Conservation (phyloP, 371 early-diverging fungal species). For the Mortierella sp. region DNA sequence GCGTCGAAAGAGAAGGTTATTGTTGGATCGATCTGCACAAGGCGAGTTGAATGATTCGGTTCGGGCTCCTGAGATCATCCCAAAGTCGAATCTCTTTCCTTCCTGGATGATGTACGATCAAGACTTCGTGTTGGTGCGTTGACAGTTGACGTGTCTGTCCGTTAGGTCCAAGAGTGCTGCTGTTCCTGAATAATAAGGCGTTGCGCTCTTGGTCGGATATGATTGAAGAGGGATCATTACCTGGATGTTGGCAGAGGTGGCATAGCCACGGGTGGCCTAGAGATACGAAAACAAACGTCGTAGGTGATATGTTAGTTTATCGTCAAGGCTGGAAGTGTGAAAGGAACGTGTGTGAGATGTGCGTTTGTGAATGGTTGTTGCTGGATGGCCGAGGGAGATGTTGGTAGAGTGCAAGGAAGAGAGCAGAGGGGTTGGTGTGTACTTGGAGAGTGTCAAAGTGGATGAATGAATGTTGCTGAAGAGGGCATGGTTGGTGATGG, state of each 20-base stretch:
- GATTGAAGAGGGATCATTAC: slow-evolving; percentile 50
- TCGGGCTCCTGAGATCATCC: neutral
- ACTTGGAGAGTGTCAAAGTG: neutral
- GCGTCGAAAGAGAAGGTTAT: neutral
- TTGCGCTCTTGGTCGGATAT: neutral
- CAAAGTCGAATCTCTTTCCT: neutral
- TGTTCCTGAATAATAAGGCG: slow-evolving; percentile 3
- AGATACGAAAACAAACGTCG: neutral
- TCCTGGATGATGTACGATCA: neutral
- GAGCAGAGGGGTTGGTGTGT: neutral
- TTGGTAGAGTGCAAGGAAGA: neutral
- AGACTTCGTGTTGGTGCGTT: neutral
- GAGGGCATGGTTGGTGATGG: neutral
- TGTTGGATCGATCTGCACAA: neutral
- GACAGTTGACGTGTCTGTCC: neutral
- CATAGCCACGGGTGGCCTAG: slow-evolving; percentile 72
- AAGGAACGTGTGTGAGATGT: neutral
- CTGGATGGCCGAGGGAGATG: neutral
- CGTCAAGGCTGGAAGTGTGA: neutral
- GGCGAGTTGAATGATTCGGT: neutral
- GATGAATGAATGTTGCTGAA: neutral
- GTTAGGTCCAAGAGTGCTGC: neutral
- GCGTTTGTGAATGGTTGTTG: neutral
- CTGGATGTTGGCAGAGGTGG: slow-evolving; percentile 67
- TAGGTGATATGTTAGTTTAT: neutral